A percentile compares a stretch with the other conserved stretches of the same genome.
These are phyloP conservation scores for Ascochyta pisi DNA, from an alignment of 2,329 filamentous ascomycete species.

Conservation along the genomic window DNA sequence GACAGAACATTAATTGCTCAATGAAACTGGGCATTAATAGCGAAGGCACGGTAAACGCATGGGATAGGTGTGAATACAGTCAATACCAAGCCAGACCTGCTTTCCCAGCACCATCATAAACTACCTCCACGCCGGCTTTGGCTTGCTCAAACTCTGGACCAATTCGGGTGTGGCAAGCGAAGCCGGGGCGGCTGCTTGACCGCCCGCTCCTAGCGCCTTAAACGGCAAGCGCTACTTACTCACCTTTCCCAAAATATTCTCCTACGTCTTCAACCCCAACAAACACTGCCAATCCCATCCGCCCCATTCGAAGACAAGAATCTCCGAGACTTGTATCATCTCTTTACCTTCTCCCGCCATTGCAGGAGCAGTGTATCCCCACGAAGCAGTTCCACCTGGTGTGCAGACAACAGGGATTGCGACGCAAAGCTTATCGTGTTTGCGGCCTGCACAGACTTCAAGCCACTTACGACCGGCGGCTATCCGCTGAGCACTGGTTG, in stretches of 20 bases:
- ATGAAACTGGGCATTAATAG: no score
- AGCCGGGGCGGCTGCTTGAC: slow-evolving; percentile 9
- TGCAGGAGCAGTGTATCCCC: slow-evolving; percentile 5
- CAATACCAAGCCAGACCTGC: no score
- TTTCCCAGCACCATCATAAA: no score
- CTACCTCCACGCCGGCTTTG: no score
- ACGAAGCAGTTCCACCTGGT: slow-evolving; percentile 5
- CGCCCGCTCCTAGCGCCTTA: slow-evolving; percentile 7
- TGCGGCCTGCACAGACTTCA: slow-evolving; percentile 25
- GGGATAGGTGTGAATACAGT: no score
- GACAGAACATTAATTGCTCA: no score
- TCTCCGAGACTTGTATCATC: slow-evolving; percentile 4
- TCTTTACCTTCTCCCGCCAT: neutral
- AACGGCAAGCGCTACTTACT: slow-evolving; percentile 3
- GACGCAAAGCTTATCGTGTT: slow-evolving; percentile 20
- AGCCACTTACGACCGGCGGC: slow-evolving; percentile 11
- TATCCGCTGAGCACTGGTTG: slow-evolving; percentile 17
- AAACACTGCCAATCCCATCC: slow-evolving; percentile 6
- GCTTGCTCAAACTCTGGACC: no score
- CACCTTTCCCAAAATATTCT: slow-evolving; percentile 19
- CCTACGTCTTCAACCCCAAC: slow-evolving; percentile 13
- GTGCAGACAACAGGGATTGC: slow-evolving; percentile 7
- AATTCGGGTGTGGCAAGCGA: neutral
- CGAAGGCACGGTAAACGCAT: no score
- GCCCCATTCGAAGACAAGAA: slow-evolving; percentile 6